Evolutionary conservation across 306 rosid species (phyloP).

Genomic region (Inga laurina): DNA sequence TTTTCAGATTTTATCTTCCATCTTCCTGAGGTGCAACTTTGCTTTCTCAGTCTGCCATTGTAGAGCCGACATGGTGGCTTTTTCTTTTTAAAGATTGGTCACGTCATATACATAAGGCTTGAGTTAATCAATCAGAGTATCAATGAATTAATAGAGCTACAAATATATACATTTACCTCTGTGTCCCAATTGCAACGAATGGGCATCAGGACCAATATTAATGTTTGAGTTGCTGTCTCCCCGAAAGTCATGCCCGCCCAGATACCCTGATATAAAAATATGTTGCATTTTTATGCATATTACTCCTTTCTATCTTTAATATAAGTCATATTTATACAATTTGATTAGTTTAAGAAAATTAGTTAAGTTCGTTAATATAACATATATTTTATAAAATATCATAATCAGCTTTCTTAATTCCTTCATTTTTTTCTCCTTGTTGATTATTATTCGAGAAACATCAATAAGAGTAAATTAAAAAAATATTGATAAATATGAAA

Average conservation of each 20-base stretch:
- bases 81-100: background rate
- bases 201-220: slow-evolving; percentile 52
- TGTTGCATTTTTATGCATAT: background rate
- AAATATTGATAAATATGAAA: too few relatives aligned
- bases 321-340: too few relatives aligned
- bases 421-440: too few relatives aligned
- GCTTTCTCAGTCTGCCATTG: slow-evolving; percentile 54
- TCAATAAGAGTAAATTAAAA: too few relatives aligned
- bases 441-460: too few relatives aligned
- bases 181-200: slow-evolving; percentile 65
- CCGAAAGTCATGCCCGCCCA: slow-evolving; percentile 72
- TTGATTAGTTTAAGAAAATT: too few relatives aligned
- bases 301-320: too few relatives aligned
- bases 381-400: too few relatives aligned
- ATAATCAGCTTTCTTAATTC: too few relatives aligned
- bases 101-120: background rate
- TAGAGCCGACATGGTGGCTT: background rate
- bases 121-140: too few relatives aligned
- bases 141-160: background rate
- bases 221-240: slow-evolving; percentile 60
- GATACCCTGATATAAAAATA: slow-evolving; percentile 41
- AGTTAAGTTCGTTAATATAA: too few relatives aligned
- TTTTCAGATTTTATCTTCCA: slow-evolving; percentile 31
- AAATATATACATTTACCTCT: slow-evolving; percentile 40
- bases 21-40: slow-evolving; percentile 29